Base-by-base conservation (phyloP, 371 early-diverging fungal species). In the Dichotomocladium elegans region DNA sequence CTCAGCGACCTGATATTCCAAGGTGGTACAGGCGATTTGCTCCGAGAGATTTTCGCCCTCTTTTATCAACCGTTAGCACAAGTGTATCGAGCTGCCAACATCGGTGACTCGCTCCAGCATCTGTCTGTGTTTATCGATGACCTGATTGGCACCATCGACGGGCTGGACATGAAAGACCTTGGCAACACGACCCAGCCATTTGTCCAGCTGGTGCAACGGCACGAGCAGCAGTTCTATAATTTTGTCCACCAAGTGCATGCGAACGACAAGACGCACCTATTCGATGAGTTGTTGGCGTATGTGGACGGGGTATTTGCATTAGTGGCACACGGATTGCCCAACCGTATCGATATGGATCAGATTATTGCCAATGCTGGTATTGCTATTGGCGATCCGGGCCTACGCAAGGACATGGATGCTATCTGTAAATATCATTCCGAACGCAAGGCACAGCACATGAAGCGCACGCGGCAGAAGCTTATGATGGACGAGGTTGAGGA, bases 71-170 rank as follows among this genome's bases (percentile, higher is more conserved):
- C 85, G 4, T 40, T 84, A 35, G 79, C 79, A 10, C 63, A 77
- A 53, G 79, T 84, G 3, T 84, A 84, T 61, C 77, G 70, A 50
- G 68, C 78, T 3, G 85, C 85, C 15, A 79, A 81, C 51, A 74
- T 84, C 34, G 75, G 78, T 2, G 80, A 77, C 33, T 73, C 76
- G 9, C 41, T 84, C 19, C 58, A 70, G 45, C 79, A 84, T 51
- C 54, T 80, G 27, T 61, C 71, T 2, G 67, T 57, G 12, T 84
- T 84, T 53, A 61, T 70, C 19, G 81, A 81, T n/a, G 82, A 84
- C 42, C 49, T 84, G 50, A 74, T 84, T 52, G 56, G 58, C 43
- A 59, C 78, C 17, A 61, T 84, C 1, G 75, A 80, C 34, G 55
- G 61, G 9, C 60, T 72, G 3, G 74, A 80, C 17, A 53, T 45